These are phyloP conservation scores for Hymenochaete sp. DNA, from an alignment of 1,284 basidiomycete genomes.

Conservation along the genomic window DNA sequence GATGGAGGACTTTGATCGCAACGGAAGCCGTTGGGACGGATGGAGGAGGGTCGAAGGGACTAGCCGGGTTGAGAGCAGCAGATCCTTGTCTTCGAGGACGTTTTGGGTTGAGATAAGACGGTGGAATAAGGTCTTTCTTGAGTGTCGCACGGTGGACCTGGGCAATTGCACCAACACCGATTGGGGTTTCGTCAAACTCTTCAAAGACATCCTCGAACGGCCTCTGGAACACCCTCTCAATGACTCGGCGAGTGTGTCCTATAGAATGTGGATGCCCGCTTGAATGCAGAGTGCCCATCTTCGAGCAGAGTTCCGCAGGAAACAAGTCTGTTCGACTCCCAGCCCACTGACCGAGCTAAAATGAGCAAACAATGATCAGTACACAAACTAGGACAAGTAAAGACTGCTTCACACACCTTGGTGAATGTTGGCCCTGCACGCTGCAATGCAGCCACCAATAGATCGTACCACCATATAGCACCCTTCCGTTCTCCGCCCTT, in stretches of 20 bases:
- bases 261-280: constrained; percentile 81
- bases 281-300: constrained; percentile 84
- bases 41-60: constrained; percentile 52
- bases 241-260: constrained; percentile 71
- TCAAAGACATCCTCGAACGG: constrained; percentile 89
- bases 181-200: constrained; percentile 79
- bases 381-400: constrained; percentile 7
- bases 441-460: constrained; percentile 88
- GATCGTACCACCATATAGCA: constrained; percentile 91
- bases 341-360: constrained; percentile 94
- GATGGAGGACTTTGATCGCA: constrained; percentile 95
- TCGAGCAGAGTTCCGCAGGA: constrained; percentile 83
- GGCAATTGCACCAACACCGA: constrained; percentile 97
- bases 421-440: constrained; percentile 94
- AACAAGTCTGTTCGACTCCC: constrained; percentile 93
- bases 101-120: constrained; percentile 65
- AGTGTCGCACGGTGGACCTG: constrained; percentile 89
- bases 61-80: constrained; percentile 43
- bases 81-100: constrained; percentile 42
- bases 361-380: constrained; percentile 8
- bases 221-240: constrained; percentile 78
- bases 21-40: constrained; percentile 75
- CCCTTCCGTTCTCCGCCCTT: constrained; percentile 72
- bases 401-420: constrained; percentile 52
- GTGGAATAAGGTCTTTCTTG: constrained; percentile 75